phyloP scores from a whole-genome alignment of 345 rosid genomes.

The Eucalyptus tenuipes region DNA sequence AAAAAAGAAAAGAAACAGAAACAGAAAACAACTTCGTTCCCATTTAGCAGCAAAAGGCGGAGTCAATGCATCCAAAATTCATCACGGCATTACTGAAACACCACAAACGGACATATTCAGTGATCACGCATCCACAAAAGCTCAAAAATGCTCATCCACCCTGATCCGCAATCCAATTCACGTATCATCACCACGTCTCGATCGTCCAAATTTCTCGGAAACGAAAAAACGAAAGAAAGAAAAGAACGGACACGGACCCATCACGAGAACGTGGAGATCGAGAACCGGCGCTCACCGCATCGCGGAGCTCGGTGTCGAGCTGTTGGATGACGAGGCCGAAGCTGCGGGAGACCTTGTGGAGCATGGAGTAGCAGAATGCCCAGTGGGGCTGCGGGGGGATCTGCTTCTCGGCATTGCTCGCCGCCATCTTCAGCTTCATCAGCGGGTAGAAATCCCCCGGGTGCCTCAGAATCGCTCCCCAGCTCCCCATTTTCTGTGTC shows the following conservation, averaged over 20 bases:
- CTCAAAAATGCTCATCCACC: not conserved
- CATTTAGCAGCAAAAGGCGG: not conserved
- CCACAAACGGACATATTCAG: not conserved
- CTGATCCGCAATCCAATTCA: not conserved
- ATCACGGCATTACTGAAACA: not conserved
- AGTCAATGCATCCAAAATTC: not conserved
- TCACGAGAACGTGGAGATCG: not conserved
- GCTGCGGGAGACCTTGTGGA: conserved; percentile 86
- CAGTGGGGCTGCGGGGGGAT: conserved; percentile 87
- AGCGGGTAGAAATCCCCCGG: conserved; percentile 91
- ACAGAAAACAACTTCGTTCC: not conserved
- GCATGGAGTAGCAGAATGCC: conserved; percentile 89
- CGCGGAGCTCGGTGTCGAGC: conserved; percentile 63
- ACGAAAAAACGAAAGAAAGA: not conserved
- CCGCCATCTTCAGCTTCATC: conserved; percentile 70
- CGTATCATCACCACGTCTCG: not conserved
- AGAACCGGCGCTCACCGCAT: conserved; percentile 49
- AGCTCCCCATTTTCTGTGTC: conserved; percentile 41
- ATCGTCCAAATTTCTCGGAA: not conserved
- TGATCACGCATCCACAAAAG: not conserved
- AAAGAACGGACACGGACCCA: not conserved
- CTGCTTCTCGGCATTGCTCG: conserved; percentile 70
- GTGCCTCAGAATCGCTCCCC: conserved; percentile 54
- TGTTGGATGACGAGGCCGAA: conserved; percentile 89
- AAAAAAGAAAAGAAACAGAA: not conserved